Conservation (phyloP, 306 rosid genomes). For the Castanea sativa region DNA sequence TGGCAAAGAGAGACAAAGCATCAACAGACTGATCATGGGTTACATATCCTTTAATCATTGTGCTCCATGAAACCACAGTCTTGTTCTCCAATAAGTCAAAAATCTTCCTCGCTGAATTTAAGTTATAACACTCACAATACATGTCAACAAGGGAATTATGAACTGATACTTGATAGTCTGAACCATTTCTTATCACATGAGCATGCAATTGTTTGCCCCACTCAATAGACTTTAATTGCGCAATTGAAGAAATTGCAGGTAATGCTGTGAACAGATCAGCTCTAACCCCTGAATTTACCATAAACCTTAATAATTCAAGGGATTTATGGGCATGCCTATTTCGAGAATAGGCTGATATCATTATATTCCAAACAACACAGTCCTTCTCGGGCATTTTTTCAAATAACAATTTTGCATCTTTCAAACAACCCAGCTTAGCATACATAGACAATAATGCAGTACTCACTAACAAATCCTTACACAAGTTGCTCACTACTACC, state of each 20-base stretch:
- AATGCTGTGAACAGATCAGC: constrained; percentile 71
- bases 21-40: constrained; percentile 41
- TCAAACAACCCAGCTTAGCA: constrained; percentile 47
- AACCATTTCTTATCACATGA: constrained; percentile 63
- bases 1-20: constrained; percentile 50
- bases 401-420: constrained; percentile 46
- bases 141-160: constrained; percentile 71
- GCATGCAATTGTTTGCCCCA: constrained; percentile 73
- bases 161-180: constrained; percentile 57
- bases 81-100: constrained; percentile 39
- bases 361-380: constrained; percentile 73
- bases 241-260: constrained; percentile 60
- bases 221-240: constrained; percentile 33
- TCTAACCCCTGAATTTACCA: constrained; percentile 59
- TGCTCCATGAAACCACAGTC: constrained; percentile 74
- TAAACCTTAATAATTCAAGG: constrained; percentile 40
- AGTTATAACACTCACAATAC: constrained; percentile 45
- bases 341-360: constrained; percentile 53
- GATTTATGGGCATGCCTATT: constrained; percentile 38
- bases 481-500: constrained; percentile 41
- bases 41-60: constrained; percentile 66
- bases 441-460: constrained; percentile 75
- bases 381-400: constrained; percentile 68
- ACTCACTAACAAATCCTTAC: constrained; percentile 47
- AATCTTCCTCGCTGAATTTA: constrained; percentile 39